Base-by-base conservation (phyloP, 2,329 filamentous ascomycete species). In the Arthroderma sp. region DNA sequence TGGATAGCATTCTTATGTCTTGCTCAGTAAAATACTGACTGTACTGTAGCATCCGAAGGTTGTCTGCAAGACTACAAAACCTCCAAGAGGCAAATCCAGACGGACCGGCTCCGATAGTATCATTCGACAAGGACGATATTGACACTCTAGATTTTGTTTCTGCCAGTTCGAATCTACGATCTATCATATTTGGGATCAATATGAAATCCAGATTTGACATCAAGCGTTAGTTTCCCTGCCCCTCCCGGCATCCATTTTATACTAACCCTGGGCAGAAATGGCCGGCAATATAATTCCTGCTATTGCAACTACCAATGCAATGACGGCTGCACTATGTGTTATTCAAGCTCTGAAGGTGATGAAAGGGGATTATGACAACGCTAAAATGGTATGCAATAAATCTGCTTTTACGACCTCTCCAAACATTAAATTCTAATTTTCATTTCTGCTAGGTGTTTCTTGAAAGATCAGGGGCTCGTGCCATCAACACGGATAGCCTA, bases 271-370 rank as follows among this genome's bases (percentile, higher is more conserved):
- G 51, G 36, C 40, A 74, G 84, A 98, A 65, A 98, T 96, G 89
- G 91, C 91, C 3, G 91, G 91, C 44, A 98, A 98, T 61, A 98
- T 98, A 56, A 98, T 98, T 49, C 91, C 91, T 1, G 91, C 91
- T 1, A 98, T 98, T 59, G 91, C 91, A 4, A 98, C 91, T 0
- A 96, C 91, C 0, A 98, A 98, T 61, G 91, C 91, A 10, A 94
- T 96, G 61, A 89, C 91, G 1, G 91, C 91, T 10, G 83, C 86
- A 8, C 74, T 98, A 6, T 96, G 88, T 58, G 87, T 96, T 5
- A 68, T 98, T 28, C 83, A 96, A 61, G 81, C 88, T 0, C 91
- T 93, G 71, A 96, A 95, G 62, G 81, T 96, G 27, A 68, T 98
- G 47, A 81, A 73, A 57, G 76, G 78, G 15, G 77, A 88, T 40